Evolutionary conservation across 2,329 filamentous ascomycete genomes (phyloP), one percentile per base, ranked within the genome.

Genomic region (Colletotrichum aenigma): DNA sequence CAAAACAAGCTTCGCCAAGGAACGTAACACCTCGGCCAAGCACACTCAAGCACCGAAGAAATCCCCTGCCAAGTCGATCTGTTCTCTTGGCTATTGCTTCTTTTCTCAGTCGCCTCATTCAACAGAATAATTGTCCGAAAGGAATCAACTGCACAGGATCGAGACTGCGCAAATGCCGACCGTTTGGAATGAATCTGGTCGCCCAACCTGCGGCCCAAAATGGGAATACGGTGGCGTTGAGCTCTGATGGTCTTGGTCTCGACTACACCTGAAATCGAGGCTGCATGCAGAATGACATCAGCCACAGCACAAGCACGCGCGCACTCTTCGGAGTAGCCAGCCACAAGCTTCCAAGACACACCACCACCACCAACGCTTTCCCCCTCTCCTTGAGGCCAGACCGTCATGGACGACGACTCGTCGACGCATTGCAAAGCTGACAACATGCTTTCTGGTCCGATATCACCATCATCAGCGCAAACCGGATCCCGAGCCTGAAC

Each of bases 1-100:
- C 62, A 62, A 66, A 70, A 75, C 71, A 76, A 76, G 74, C 74
- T 76, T 76, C 74, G 74, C 74, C 74, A 76, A 76, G 74, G 60
- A 34, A 61, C 52, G 38, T 61, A 60, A 34, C 32, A 36, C 34
- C 48, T 16, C 32, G 32, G 18, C 26, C 55, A 36, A 74, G 38
- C 61, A 12, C 6, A 61, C 3, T 26, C 21, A 58, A 58, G 21
- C 55, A 38, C 36, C 65, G 21, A 43, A 48, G 38, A 56, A 62
- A 75, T 67, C 69, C 12, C 73, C 38, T 55, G 52, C 60, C 15
- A 21, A 62, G 32, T 34, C 61, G 73, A 67, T 72, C 55, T 30
- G 43, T 4, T 70, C 66, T 21, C 73, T 73, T 75, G 69, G 73
- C 69, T 56, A 13, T 65, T 65, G 38, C 34, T 69, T 43, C 64